These are phyloP conservation scores for Malus fusca DNA, from an alignment of 306 rosid genomes.

Conservation along the genomic window DNA sequence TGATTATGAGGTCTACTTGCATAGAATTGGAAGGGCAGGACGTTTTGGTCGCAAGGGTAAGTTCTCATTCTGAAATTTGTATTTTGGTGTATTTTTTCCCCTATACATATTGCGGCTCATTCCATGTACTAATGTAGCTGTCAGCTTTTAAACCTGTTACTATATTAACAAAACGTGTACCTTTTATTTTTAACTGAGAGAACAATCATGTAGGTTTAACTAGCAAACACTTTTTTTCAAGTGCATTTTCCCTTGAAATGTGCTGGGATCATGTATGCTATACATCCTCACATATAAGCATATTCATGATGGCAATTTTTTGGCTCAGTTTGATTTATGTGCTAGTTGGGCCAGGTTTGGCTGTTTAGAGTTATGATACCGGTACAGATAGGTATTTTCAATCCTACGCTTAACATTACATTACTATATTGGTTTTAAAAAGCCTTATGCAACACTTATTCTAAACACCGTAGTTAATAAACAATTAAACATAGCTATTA, in stretches of 20 bases:
- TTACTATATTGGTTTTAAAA: background rate
- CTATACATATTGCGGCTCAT: background rate
- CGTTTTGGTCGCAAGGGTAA: constrained; percentile 90
- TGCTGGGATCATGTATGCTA: background rate
- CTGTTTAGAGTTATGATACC: background rate
- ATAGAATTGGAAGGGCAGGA: constrained; percentile 86
- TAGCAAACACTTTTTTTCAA: background rate
- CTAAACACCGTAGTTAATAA: background rate
- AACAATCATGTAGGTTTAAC: background rate
- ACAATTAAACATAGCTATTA: background rate
- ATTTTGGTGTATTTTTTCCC: background rate
- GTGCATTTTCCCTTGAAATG: background rate
- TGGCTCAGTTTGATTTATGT: background rate
- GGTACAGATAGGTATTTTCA: background rate
- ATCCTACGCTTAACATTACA: background rate
- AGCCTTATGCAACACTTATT: background rate
- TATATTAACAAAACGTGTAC: background rate
- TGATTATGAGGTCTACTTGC: constrained; percentile 76
- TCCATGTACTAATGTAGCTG: background rate
- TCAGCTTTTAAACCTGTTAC: background rate
- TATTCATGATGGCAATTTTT: too few relatives aligned
- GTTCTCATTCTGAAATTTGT: constrained; percentile 6
- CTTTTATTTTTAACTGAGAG: background rate
- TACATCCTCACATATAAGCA: background rate
- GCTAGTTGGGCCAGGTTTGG: background rate